Base-by-base conservation (phyloP, 805 yeast genomes). In the Clavispora santaluciae region DNA sequence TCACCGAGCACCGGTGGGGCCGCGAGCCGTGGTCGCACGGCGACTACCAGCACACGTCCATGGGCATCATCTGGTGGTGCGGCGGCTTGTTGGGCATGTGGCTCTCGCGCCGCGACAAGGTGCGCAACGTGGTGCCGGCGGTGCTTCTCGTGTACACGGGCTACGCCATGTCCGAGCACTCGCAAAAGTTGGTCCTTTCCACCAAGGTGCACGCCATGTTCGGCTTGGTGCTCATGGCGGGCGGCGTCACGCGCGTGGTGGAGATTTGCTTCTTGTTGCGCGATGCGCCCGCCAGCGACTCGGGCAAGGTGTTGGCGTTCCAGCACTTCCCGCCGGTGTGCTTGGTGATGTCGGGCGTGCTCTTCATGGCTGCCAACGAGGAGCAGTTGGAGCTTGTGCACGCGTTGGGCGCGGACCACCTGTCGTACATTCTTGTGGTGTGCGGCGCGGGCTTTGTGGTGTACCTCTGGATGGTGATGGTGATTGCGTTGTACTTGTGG, bases 1-100 rank as follows among this genome's bases (percentile, higher is more conserved):
- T 91, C 63, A 91, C 98, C 2, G 98, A 91, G 63, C 98, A 91
- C 62, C 68, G 97, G 46, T 91, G 97, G 97, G 95, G 95, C 28
- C 57, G 61, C 23, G 93, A 89, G 57, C 78, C 70, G 7, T 91
- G 98, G 98, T 74, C 78, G 33, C 95, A 86, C 70, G 93, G 95
- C 8, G 97, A 89, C 61, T 87, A 83, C 60, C 96, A 90, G 66
- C 97, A 90, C 61, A 90, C 98, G 0, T 78, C 93, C 16, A 88
- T 91, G 96, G 98, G 98, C 1, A 85, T 91, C 42, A 75, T 91
- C 22, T 91, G 97, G 95, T 89, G 96, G 95, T 78, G 87, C 38
- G 95, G 95, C 41, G 98, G 97, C 6, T 66, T 89, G 49, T 62
- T 89, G 20, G 98, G 98, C 1, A 72, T 91, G 45, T 85, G 76